phyloP scores from a whole-genome alignment of 2,329 filamentous ascomycete genomes.

The Parascedosporium putredinis region DNA sequence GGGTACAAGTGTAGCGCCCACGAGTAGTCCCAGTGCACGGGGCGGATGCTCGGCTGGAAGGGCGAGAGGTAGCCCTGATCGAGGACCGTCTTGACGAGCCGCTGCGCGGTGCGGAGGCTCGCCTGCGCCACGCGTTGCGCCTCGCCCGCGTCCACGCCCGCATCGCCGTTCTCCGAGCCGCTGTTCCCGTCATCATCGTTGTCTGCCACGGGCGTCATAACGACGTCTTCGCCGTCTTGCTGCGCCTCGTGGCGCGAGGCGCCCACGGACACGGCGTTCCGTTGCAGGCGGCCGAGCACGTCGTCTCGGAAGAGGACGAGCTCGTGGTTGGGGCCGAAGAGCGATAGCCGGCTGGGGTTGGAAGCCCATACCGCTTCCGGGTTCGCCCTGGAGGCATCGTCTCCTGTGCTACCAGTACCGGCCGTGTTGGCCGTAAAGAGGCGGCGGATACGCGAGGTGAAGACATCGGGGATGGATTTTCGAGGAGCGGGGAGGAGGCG shows the following conservation, averaged over 20 bases:
- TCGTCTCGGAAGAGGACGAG: slow-evolving; percentile 83
- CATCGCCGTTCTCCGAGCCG: slow-evolving; percentile 33
- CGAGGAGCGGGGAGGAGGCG: slow-evolving; percentile 57
- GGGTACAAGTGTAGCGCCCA: slow-evolving; percentile 74
- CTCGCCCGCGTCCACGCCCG: slow-evolving; percentile 12
- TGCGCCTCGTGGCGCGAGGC: slow-evolving; percentile 20
- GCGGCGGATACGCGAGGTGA: slow-evolving; percentile 76
- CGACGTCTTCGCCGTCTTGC: slow-evolving; percentile 15
- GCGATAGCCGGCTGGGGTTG: slow-evolving; percentile 70
- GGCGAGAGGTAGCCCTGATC: slow-evolving; percentile 85
- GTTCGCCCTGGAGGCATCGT: slow-evolving; percentile 41
- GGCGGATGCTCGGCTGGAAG: slow-evolving; percentile 68
- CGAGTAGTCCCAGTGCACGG: slow-evolving; percentile 83
- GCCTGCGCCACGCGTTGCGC: slow-evolving; percentile 11
- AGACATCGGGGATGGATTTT: slow-evolving; percentile 70
- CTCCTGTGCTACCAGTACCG: slow-evolving; percentile 35
- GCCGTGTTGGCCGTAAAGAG: slow-evolving; percentile 73
- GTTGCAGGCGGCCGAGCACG: slow-evolving; percentile 65
- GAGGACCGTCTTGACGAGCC: slow-evolving; percentile 81
- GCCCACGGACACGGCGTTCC: slow-evolving; percentile 65
- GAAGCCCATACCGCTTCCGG: slow-evolving; percentile 76
- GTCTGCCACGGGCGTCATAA: slow-evolving; percentile 16
- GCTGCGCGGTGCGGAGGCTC: slow-evolving; percentile 52
- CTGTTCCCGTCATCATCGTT: slow-evolving; percentile 19
- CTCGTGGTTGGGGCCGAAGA: slow-evolving; percentile 85